These are phyloP conservation scores for Talaromyces liani DNA, from an alignment of 495 filamentous ascomycete genomes.

Conservation along the genomic window DNA sequence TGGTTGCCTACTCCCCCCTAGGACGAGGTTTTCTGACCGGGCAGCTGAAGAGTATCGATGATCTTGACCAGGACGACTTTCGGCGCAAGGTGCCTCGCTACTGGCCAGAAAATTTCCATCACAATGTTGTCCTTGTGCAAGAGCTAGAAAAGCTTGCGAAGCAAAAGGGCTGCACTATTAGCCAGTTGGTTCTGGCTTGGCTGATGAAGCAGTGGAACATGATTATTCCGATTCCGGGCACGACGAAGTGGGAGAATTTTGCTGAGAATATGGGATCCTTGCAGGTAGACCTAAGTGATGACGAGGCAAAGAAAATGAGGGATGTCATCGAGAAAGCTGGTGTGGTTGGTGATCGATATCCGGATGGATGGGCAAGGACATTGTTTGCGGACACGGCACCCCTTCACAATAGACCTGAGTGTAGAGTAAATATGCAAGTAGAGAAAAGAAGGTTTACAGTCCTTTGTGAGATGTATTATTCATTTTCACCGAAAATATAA, in stretches of 20 bases:
- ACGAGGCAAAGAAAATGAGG: conserved; percentile 38
- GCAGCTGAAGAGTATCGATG: conserved; percentile 29
- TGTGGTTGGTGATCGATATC: conserved; percentile 10
- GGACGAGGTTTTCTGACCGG: conserved; percentile 53
- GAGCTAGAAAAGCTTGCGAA: conserved; percentile 28
- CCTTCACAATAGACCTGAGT: background rate
- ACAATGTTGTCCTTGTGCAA: background rate
- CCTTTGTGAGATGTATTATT: too few relatives aligned
- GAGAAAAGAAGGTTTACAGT: too few relatives aligned
- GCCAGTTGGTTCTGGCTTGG: conserved; percentile 28
- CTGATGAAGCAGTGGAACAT: conserved; percentile 42
- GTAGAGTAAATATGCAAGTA: too few relatives aligned
- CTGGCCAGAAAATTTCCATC: conserved; percentile 7
- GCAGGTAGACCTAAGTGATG: conserved; percentile 32
- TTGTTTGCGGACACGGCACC: conserved; percentile 2
- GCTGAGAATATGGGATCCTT: conserved; percentile 42
- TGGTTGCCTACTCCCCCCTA: conserved; percentile 55
- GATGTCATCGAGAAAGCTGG: conserved; percentile 26
- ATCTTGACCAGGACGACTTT: conserved; percentile 23
- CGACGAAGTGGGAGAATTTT: conserved; percentile 40
- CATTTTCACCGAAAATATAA: background rate
- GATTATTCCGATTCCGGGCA: conserved; percentile 48
- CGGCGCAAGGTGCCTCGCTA: background rate
- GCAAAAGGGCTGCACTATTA: conserved; percentile 2
- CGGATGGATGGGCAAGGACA: background rate